These are phyloP conservation scores for Pythium aphanidermatum DNA, from an alignment of 352 stramenopile genomes.

Conservation along the genomic window DNA sequence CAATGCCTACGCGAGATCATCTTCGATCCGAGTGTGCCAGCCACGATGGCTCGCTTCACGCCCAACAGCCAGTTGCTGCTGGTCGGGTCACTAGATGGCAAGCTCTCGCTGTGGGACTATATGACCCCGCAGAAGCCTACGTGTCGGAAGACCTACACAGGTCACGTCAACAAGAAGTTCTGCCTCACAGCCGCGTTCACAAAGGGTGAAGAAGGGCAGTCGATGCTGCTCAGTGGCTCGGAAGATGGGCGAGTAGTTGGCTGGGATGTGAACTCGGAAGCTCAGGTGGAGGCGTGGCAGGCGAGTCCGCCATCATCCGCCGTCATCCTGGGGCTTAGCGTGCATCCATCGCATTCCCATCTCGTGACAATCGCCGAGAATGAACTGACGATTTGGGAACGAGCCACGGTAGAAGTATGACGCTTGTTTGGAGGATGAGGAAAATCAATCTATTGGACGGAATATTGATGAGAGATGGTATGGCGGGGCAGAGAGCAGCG, in stretches of 20 bases:
- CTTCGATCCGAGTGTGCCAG: conserved; percentile 39
- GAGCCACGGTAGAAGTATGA: not conserved
- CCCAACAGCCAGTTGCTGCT: conserved; percentile 94
- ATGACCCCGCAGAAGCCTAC: conserved; percentile 40
- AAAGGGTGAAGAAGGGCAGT: conserved; percentile 26
- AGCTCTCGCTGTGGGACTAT: conserved; percentile 90
- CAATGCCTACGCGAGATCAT: conserved; percentile 95
- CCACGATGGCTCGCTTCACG: conserved; percentile 86
- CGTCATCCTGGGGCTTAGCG: conserved; percentile 18
- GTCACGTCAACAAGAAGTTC: conserved; percentile 81
- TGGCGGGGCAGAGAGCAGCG: no score
- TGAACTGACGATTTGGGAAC: conserved; percentile 18
- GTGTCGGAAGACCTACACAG: conserved; percentile 61
- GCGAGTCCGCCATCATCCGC: not conserved
- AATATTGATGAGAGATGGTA: no score
- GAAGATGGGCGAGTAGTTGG: conserved; percentile 91
- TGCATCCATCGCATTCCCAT: conserved; percentile 17
- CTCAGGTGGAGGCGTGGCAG: conserved; percentile 34
- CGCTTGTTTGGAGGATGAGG: no score
- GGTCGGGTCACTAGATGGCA: conserved; percentile 87
- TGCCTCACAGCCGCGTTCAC: conserved; percentile 85
- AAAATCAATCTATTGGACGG: no score
- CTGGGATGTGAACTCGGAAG: conserved; percentile 88
- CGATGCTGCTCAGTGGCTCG: conserved; percentile 85
- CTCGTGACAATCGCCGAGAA: conserved; percentile 7